Evolutionary conservation across 1,139 yeast genomes (phyloP).

Genomic region (Candida sanyaensis): DNA sequence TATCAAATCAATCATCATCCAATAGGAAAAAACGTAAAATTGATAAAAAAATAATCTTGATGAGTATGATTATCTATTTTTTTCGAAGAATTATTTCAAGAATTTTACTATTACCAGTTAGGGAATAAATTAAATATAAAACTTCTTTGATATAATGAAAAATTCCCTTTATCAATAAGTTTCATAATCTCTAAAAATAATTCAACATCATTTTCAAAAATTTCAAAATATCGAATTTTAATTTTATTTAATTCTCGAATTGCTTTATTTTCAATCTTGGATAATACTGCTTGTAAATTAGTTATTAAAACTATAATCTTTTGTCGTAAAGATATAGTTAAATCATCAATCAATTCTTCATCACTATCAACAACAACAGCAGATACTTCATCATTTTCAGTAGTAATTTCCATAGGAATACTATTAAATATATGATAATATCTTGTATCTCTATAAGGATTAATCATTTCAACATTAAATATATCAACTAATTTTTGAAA

Average conservation of each 20-base stretch:
- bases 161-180: constrained; percentile 66
- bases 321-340: constrained; percentile 17
- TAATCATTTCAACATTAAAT: constrained; percentile 26
- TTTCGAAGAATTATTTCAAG: constrained; percentile 51
- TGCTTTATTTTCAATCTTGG: constrained; percentile 68
- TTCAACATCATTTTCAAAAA: constrained; percentile 54
- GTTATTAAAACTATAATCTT: constrained; percentile 51
- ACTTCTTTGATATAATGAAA: constrained; percentile 62
- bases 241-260: constrained; percentile 60
- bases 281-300: constrained; percentile 62
- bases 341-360: constrained; percentile 10
- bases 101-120: constrained; percentile 48
- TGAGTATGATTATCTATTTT: constrained; percentile 38
- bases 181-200: constrained; percentile 62
- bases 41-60: not conserved
- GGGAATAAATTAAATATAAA: constrained; percentile 70
- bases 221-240: constrained; percentile 51
- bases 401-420: constrained; percentile 9
- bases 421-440: constrained; percentile 31
- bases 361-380: constrained; percentile 7
- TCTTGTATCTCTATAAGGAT: constrained; percentile 35
- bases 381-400: not conserved
- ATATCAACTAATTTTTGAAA: constrained; percentile 13
- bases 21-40: not conserved
- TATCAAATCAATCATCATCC: constrained; percentile 4